Base-by-base conservation (phyloP, 345 rosid species). In the Cardamine chenopodiifolia region DNA sequence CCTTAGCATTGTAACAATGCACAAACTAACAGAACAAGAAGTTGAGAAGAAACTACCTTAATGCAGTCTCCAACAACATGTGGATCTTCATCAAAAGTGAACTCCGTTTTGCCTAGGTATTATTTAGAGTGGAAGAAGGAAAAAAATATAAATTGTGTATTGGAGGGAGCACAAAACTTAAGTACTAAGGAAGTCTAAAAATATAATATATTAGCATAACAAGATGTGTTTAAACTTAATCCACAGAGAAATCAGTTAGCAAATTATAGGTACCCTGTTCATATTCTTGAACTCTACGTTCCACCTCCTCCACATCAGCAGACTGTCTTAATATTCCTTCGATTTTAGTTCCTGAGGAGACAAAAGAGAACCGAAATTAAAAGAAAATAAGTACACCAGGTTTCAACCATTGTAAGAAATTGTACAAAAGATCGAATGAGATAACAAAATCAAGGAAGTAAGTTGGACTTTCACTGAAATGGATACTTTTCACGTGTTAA, bases 301-400 rank as follows among this genome's bases (percentile, higher is more conserved):
- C 97, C 50, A 95, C 99, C 87, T 92, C 97, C 85, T 95, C 99
- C 66, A 95, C 97, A 78, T 92, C 99, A 14, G 99, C 99, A 58
- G 97, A 76, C 71, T 90, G 99, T 66, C 99, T 82, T 78, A 95
- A 79, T 73, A 95, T 89, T 52, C 99, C 99, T 80, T 92, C 99
- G 53, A 88, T 88, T 73, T 85, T 90, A 37, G 81, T 84, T 82
- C 99, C 99, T 95, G 82, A 25, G 28, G 60, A 48, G 56, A 80
- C 80, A 80, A 78, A 79, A 37, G 54, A 42, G 8, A 52, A 5
- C 23, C 26, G 10, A 4, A 45, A 64, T 25, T n/a, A 8, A 8
- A 42, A 17, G 29, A 45, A 40, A 18, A 31, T 5, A n/a, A 58
- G 59, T 37, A 42, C 57, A 70, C 45, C 39, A 35, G 37, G 19